phyloP scores from a whole-genome alignment of 1,284 basidiomycete genomes.

The Abortiporus biennis region DNA sequence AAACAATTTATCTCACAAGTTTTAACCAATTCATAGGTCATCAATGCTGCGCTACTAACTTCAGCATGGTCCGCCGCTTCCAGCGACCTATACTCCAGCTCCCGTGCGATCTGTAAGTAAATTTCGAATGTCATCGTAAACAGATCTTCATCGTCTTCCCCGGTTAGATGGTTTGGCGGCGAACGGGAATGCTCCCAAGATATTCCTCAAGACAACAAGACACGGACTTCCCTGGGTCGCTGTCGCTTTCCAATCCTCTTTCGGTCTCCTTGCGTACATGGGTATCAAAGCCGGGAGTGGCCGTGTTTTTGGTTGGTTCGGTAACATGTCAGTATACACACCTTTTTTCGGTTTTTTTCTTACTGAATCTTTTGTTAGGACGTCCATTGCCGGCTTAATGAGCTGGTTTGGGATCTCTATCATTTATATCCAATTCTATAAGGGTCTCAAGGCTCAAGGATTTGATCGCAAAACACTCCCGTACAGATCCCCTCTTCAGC shows the following conservation, averaged over 20 bases:
- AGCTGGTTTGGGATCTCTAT: slow-evolving; percentile 84
- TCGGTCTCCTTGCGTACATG: slow-evolving; percentile 70
- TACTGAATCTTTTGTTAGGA: slow-evolving; percentile 29
- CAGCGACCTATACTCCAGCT: slow-evolving; percentile 78
- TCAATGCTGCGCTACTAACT: slow-evolving; percentile 82
- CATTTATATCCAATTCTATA: slow-evolving; percentile 77
- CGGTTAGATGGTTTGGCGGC: slow-evolving; percentile 62
- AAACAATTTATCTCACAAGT: neutral
- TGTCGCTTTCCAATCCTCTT: slow-evolving; percentile 61
- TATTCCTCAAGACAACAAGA: slow-evolving; percentile 65
- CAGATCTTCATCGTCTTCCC: too few species aligned
- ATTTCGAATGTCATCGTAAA: too few species aligned
- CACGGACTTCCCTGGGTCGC: slow-evolving; percentile 75
- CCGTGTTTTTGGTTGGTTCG: slow-evolving; percentile 60
- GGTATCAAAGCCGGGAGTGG: slow-evolving; percentile 56
- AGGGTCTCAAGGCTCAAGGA: slow-evolving; percentile 72
- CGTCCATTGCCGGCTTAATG: slow-evolving; percentile 55
- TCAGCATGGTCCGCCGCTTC: slow-evolving; percentile 86
- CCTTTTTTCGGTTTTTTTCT: neutral
- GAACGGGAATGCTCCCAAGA: slow-evolving; percentile 68
- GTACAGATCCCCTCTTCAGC: slow-evolving; percentile 54
- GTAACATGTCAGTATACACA: slow-evolving; percentile 45
- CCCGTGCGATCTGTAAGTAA: slow-evolving; percentile 72
- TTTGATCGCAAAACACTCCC: slow-evolving; percentile 64
- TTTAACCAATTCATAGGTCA: too few species aligned